These are phyloP conservation scores for Aegilops tauschii DNA, from an alignment of 176 grass and related monocot species.

Conservation along the genomic window DNA sequence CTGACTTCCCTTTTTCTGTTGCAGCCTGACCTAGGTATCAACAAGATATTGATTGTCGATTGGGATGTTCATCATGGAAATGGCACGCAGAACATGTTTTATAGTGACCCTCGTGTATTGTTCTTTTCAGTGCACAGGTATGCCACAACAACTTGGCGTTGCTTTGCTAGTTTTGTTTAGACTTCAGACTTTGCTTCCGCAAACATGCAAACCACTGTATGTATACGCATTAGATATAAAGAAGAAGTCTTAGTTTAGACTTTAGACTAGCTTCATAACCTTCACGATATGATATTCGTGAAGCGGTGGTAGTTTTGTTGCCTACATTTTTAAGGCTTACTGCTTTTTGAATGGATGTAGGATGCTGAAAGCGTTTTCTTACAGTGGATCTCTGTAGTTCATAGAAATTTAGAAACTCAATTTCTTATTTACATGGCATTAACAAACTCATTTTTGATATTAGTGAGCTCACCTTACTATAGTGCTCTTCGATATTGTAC, in stretches of 20 bases:
- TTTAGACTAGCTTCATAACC: slow-evolving; percentile 11
- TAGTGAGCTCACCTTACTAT: background rate
- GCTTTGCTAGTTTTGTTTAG: background rate
- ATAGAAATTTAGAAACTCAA: slow-evolving; percentile 3
- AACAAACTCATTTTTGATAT: background rate
- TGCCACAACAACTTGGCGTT: background rate
- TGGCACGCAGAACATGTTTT: slow-evolving; percentile 92
- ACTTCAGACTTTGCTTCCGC: background rate
- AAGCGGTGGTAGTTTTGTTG: slow-evolving; percentile 1
- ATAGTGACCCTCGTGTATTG: slow-evolving; percentile 76
- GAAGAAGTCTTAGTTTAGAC: background rate
- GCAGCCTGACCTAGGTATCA: slow-evolving; percentile 87
- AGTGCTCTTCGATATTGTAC: background rate
- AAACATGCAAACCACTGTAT: background rate
- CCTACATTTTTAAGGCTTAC: background rate
- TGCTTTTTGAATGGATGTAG: background rate
- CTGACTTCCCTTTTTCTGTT: slow-evolving; percentile 4
- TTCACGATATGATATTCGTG: slow-evolving; percentile 4
- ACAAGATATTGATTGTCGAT: slow-evolving; percentile 96
- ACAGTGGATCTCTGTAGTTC: background rate
- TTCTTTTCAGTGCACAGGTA: slow-evolving; percentile 99
- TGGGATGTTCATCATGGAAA: slow-evolving; percentile 99
- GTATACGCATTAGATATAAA: background rate
- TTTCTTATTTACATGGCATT: slow-evolving; percentile 14
- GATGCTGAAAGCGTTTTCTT: background rate